phyloP scores from a whole-genome alignment of 306 rosid genomes.

The Senna tora region DNA sequence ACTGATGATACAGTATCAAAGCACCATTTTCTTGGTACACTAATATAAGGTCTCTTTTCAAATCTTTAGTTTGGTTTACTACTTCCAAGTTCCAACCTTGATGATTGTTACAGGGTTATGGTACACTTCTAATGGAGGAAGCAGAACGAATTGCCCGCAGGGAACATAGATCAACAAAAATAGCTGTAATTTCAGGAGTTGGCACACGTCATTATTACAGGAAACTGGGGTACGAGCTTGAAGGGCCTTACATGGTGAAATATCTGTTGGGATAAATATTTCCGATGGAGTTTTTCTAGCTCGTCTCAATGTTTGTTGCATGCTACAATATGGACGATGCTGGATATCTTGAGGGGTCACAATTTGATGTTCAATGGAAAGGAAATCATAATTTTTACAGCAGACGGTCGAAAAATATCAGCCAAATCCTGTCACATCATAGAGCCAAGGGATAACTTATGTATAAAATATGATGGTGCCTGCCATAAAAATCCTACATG shows the following conservation, averaged over 20 bases:
- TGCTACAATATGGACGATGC: background rate
- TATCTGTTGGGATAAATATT: slow-evolving; percentile 44
- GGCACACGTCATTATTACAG: slow-evolving; percentile 96
- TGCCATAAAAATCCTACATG: background rate
- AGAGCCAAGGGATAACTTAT: background rate
- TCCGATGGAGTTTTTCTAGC: slow-evolving; percentile 50
- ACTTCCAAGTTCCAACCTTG: background rate
- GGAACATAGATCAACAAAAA: slow-evolving; percentile 85
- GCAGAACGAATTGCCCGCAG: slow-evolving; percentile 76
- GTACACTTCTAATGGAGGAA: slow-evolving; percentile 98
- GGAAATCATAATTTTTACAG: background rate
- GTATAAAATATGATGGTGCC: background rate
- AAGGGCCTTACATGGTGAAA: slow-evolving; percentile 99
- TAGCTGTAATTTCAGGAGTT: slow-evolving; percentile 92
- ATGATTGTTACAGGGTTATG: slow-evolving; percentile 71
- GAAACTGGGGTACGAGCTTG: slow-evolving; percentile 90
- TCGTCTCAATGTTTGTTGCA: slow-evolving; percentile 30
- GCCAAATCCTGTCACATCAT: background rate
- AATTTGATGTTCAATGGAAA: background rate
- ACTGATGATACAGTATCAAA: background rate
- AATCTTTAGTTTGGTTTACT: slow-evolving; percentile 13
- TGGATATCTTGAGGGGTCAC: background rate
- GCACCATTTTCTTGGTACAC: background rate
- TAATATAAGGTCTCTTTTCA: background rate
- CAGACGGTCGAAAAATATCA: background rate